Base-by-base conservation (phyloP, 495 filamentous ascomycete species). In the Penicillium canariense region DNA sequence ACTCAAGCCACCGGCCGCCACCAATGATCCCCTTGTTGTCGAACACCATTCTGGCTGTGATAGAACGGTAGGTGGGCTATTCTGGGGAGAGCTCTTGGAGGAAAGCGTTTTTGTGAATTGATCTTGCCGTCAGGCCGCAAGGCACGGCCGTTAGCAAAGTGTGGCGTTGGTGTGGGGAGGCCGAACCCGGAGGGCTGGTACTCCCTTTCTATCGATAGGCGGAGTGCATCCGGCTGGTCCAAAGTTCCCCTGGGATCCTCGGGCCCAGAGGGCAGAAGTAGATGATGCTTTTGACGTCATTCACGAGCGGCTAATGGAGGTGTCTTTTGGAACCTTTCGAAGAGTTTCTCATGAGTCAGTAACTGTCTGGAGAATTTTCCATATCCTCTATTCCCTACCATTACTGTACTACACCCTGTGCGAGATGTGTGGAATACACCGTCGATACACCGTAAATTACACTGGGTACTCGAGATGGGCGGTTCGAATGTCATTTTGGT, bases 171-270 rank as follows among this genome's bases (percentile, higher is more conserved):
- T 30, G 25, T 18, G 52, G 55, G 52, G 38, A 44, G 30, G 18
- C n/a, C 27, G 55, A 58, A 48, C 51, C 55, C 55, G 26, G 39
- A 34, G 43, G 39, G n/a, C 18, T 44, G 50, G 54, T 60, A 54
- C 45, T 50, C 10, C 15, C 43, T 42, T 38, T 39, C 49, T 50
- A 60, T 58, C 55, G 40, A 55, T 48, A 55, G 47, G 42, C 44
- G 55, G 61, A 58, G 57, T 15, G 30, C 50, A 55, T 61, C 54
- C 61, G 54, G 57, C 57, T 60, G 54, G 61, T 47, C 30, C 28
- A 50, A 36, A 35, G 28, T 15, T 27, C 26, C 48, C 32, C 32
- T 34, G 34, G 15, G 31, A 27, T 50, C 48, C 23, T 35, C 30
- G 30, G 15, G 48, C n/a, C n/a, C n/a, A n/a, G n/a, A n/a, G n/a